Evolutionary conservation across 2,329 filamentous ascomycete species (phyloP).

Genomic region (Venturia aucupariae): DNA sequence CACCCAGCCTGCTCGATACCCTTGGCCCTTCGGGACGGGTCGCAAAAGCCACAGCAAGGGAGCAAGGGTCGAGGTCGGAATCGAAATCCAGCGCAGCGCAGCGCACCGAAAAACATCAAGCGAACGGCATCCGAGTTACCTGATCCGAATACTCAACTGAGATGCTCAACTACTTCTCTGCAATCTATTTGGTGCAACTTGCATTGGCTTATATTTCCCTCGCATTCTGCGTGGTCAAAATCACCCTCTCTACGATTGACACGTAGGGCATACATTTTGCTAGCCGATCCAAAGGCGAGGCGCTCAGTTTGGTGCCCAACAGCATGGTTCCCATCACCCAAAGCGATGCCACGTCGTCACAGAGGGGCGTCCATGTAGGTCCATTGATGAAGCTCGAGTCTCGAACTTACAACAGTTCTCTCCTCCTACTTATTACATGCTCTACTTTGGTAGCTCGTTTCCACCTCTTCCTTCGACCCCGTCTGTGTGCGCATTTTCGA

Average conservation of each 20-base stretch:
- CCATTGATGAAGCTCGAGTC: conserved; percentile 1
- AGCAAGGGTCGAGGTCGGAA: neutral
- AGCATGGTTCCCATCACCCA: conserved; percentile 2
- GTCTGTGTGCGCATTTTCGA: neutral
- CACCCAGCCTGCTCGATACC: neutral
- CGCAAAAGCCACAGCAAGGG: neutral
- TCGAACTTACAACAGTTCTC: neutral
- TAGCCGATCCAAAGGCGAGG: conserved; percentile 1
- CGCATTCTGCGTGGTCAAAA: neutral
- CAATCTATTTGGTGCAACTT: neutral
- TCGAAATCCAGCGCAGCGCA: too few species aligned
- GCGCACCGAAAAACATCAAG: neutral
- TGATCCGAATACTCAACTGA: neutral
- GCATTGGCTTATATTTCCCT: neutral
- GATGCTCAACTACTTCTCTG: neutral
- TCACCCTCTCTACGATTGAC: neutral
- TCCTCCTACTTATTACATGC: too few species aligned
- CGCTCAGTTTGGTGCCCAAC: conserved; percentile 7
- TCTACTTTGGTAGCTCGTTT: neutral
- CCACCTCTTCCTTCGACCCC: neutral
- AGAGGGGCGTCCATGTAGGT: neutral
- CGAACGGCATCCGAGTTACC: neutral
- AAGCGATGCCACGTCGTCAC: conserved; percentile 3
- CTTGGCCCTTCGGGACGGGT: neutral
- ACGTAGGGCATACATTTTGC: conserved; percentile 5